Evolutionary conservation across 345 rosid genomes (phyloP).

Genomic region (Anacardium occidentale): DNA sequence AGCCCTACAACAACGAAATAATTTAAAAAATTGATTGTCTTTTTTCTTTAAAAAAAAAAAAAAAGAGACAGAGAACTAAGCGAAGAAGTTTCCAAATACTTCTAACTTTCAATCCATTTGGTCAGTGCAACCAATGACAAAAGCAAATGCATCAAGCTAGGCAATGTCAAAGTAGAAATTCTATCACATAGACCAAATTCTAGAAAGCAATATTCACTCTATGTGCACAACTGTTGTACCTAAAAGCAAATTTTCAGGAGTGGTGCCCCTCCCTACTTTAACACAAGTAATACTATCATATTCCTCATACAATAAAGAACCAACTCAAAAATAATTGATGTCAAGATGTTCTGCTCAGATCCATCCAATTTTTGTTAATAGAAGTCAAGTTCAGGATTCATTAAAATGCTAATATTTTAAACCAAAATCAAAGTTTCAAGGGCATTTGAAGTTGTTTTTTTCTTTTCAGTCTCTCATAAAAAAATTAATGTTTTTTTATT

Average conservation of each 20-base stretch:
- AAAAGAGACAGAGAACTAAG: not conserved
- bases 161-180: not conserved
- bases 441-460: not conserved
- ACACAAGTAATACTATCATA: not conserved
- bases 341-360: not conserved
- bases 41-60: too few species aligned
- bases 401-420: not conserved
- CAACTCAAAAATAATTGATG: not conserved
- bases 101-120: not conserved
- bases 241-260: not conserved
- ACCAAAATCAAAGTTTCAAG: not conserved
- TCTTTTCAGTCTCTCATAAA: too few species aligned
- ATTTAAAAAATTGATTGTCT: not conserved
- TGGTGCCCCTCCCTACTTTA: not conserved
- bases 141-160: not conserved
- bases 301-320: not conserved
- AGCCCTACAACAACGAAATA: not conserved
- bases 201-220: not conserved
- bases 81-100: not conserved
- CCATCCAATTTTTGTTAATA: not conserved
- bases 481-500: too few species aligned
- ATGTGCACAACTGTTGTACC: not conserved
- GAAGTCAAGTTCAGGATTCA: not conserved
- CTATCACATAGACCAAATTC: not conserved
- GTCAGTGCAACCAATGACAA: not conserved